Evolutionary conservation across 331 rosid genomes (phyloP).

Genomic region (Telfairia occidentalis): DNA sequence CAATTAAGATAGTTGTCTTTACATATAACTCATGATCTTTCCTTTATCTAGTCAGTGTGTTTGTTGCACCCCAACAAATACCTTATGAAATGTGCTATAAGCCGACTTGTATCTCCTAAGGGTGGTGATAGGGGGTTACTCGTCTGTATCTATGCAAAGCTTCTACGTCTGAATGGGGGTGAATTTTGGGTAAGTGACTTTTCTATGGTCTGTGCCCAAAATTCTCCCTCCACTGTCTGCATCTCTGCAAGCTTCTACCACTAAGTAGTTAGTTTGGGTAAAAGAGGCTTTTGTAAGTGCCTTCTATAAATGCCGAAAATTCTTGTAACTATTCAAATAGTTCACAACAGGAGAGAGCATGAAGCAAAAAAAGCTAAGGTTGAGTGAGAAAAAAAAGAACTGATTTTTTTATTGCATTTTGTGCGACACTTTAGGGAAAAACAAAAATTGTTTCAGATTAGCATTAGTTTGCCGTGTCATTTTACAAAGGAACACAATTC

Average conservation of each 20-base stretch:
- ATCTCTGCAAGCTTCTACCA: background rate
- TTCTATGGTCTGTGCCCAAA: background rate
- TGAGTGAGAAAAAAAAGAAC: background rate
- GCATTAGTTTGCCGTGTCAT: background rate
- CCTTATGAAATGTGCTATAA: background rate
- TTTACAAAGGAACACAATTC: background rate
- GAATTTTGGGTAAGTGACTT: background rate
- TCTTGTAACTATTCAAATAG: background rate
- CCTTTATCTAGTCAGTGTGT: no score
- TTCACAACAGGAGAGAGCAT: background rate
- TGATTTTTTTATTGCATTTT: background rate
- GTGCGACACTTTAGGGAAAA: background rate
- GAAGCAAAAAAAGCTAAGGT: background rate
- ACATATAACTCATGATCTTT: no score
- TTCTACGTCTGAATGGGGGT: background rate
- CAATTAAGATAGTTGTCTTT: no score
- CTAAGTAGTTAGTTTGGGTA: background rate
- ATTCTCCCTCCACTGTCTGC: background rate
- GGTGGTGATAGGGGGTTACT: background rate
- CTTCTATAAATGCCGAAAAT: background rate
- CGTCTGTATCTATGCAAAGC: background rate
- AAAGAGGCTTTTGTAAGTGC: background rate
- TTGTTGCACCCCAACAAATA: no score
- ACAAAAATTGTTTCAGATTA: background rate
- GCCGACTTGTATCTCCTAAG: background rate